phyloP scores from a whole-genome alignment of 1,284 basidiomycete genomes.

The Moniliophthora roreri region DNA sequence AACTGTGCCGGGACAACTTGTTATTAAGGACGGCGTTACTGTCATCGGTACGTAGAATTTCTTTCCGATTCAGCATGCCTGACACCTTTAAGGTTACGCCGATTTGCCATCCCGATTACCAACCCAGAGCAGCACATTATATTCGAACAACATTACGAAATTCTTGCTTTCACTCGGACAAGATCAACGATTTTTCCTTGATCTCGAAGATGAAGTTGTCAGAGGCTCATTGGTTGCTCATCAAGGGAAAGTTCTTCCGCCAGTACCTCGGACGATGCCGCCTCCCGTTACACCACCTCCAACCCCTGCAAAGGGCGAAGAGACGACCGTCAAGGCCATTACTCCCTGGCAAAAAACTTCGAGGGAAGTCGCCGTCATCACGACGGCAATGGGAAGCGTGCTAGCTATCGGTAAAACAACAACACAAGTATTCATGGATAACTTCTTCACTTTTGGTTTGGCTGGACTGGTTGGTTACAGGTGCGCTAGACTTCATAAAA shows the following conservation, averaged over 20 bases:
- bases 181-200: slow-evolving; percentile 60
- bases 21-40: slow-evolving; percentile 70
- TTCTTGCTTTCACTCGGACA: slow-evolving; percentile 79
- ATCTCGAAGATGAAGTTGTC: slow-evolving; percentile 81
- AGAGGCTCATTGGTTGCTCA: slow-evolving; percentile 79
- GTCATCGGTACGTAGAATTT: slow-evolving; percentile 57
- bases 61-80: not conserved
- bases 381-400: slow-evolving; percentile 70
- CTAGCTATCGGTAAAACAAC: slow-evolving; percentile 78
- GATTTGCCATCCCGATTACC: slow-evolving; percentile 83
- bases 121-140: slow-evolving; percentile 83
- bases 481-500: slow-evolving; percentile 15
- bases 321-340: slow-evolving; percentile 52
- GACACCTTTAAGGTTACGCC: slow-evolving; percentile 56
- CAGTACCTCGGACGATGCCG: slow-evolving; percentile 63
- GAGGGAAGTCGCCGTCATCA: slow-evolving; percentile 69
- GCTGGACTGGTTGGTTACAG: slow-evolving; percentile 79
- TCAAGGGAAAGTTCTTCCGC: slow-evolving; percentile 63
- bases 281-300: slow-evolving; percentile 55
- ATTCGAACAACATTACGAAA: slow-evolving; percentile 89
- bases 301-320: slow-evolving; percentile 49
- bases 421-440: slow-evolving; percentile 79
- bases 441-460: slow-evolving; percentile 82
- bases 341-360: slow-evolving; percentile 83
- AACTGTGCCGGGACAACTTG: slow-evolving; percentile 72